Evolutionary conservation across 202 grass and related monocot genomes (phyloP).

Genomic region (Tripidium arundinaceum): DNA sequence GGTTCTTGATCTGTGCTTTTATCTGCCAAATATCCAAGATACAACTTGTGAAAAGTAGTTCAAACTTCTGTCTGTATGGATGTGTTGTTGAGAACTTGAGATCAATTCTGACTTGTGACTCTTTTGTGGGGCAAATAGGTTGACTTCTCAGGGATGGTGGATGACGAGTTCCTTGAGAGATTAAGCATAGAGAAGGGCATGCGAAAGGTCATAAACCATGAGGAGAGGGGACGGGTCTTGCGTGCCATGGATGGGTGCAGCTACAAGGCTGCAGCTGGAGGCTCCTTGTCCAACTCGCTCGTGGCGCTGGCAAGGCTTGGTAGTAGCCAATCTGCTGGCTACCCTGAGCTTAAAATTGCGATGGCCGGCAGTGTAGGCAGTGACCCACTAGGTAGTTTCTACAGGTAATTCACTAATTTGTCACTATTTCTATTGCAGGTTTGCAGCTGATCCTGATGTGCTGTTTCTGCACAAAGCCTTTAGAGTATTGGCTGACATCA

Average conservation of each 20-base stretch:
- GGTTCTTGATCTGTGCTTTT: not conserved
- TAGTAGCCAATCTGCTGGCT: constrained; percentile 31
- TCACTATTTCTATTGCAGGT: not conserved
- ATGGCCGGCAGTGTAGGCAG: constrained; percentile 86
- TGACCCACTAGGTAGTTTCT: constrained; percentile 83
- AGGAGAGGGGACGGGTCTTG: constrained; percentile 78
- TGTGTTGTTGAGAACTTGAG: not conserved
- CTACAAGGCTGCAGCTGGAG: constrained; percentile 91
- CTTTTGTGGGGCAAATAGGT: constrained; percentile 41
- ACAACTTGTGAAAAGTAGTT: not conserved
- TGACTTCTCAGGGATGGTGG: constrained; percentile 87
- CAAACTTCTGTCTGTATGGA: not conserved
- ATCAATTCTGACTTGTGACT: constrained; percentile 22
- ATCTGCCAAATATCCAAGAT: not conserved
- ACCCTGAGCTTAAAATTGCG: constrained; percentile 62
- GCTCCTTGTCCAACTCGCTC: constrained; percentile 84
- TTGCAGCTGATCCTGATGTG: not conserved
- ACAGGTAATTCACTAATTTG: constrained; percentile 50
- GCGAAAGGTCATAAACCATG: constrained; percentile 77
- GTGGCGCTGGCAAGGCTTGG: constrained; percentile 87
- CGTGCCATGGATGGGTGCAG: constrained; percentile 93
- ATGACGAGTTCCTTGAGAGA: constrained; percentile 66
- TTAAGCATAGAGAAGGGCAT: constrained; percentile 76
- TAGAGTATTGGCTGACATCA: constrained; percentile 19
- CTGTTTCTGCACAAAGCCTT: not conserved